Conservation (phyloP, 2,329 filamentous ascomycete species). For the Clonostachys sp. region DNA sequence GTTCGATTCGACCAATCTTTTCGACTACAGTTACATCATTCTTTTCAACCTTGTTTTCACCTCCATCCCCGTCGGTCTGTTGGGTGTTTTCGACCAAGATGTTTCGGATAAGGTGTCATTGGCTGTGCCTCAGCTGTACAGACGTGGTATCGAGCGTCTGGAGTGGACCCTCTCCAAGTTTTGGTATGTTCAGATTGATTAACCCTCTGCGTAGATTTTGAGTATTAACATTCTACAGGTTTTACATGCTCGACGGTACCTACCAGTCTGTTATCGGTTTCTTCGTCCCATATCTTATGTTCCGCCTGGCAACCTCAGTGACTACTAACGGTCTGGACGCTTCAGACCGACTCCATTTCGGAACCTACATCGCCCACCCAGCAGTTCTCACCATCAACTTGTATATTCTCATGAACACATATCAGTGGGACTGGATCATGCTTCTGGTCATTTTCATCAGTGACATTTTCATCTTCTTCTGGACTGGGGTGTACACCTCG, state of each 20-base stretch:
- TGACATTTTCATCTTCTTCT: conserved; percentile 85
- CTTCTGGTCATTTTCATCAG: conserved; percentile 77
- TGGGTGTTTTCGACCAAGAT: conserved; percentile 96
- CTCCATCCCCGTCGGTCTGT: conserved; percentile 87
- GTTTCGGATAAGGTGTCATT: conserved; percentile 91
- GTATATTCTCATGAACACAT: conserved; percentile 94
- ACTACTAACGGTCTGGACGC: conserved; percentile 71
- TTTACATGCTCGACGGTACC: conserved; percentile 90
- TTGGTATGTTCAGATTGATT: conserved; percentile 58
- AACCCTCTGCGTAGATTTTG: not conserved
- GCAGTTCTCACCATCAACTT: conserved; percentile 85
- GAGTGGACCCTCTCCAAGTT: conserved; percentile 98
- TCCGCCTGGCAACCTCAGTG: conserved; percentile 63
- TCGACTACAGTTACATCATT: conserved; percentile 96
- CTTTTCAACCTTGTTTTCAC: conserved; percentile 97
- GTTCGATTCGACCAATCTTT: conserved; percentile 94
- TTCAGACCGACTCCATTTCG: conserved; percentile 77
- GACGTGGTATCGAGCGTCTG: conserved; percentile 87
- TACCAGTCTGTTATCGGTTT: conserved; percentile 95
- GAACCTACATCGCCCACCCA: conserved; percentile 79
- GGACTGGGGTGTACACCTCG: conserved; percentile 81
- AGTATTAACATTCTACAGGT: conserved; percentile 37
- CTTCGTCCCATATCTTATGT: conserved; percentile 85
- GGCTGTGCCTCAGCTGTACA: conserved; percentile 91
- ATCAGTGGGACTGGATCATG: conserved; percentile 98